phyloP scores from a whole-genome alignment of 495 filamentous ascomycete species.

The Podospora pseudocomata region DNA sequence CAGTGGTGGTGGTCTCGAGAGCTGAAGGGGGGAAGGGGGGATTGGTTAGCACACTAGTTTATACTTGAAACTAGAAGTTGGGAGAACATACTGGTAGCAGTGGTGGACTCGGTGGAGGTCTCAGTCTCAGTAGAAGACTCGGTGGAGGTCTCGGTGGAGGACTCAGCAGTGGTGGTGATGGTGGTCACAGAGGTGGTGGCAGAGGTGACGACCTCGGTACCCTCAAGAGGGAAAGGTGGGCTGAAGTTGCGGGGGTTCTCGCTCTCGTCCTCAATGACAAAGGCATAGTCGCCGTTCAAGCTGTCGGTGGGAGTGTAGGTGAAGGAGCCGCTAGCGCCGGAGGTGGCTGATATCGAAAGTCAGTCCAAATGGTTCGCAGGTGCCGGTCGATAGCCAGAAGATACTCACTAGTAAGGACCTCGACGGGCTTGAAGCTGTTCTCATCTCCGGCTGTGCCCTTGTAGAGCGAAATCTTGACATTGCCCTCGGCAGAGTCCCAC shows the following conservation, averaged over 20 bases:
- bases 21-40: constrained; percentile 4
- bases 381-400: neutral
- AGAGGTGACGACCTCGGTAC: constrained; percentile 23
- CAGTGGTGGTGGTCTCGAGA: constrained; percentile 14
- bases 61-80: neutral
- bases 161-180: constrained; percentile 14
- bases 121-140: constrained; percentile 21
- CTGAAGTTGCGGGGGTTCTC: constrained; percentile 40
- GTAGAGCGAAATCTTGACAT: constrained; percentile 41
- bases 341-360: constrained; percentile 20
- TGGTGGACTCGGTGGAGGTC: constrained; percentile 24
- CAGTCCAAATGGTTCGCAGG: neutral
- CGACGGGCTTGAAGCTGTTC: constrained; percentile 35
- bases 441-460: constrained; percentile 23
- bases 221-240: constrained; percentile 32
- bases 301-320: constrained; percentile 33
- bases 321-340: constrained; percentile 31
- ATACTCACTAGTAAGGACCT: constrained; percentile 33
- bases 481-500: constrained; percentile 37
- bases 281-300: constrained; percentile 42
- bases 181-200: constrained; percentile 22
- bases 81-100: constrained; percentile 16
- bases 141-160: constrained; percentile 24
- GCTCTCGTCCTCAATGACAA: constrained; percentile 37
- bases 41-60: neutral